Evolutionary conservation across 257 asterid species (phyloP), one percentile per base, ranked within the genome.

Genomic region (Coffea eugenioides): DNA sequence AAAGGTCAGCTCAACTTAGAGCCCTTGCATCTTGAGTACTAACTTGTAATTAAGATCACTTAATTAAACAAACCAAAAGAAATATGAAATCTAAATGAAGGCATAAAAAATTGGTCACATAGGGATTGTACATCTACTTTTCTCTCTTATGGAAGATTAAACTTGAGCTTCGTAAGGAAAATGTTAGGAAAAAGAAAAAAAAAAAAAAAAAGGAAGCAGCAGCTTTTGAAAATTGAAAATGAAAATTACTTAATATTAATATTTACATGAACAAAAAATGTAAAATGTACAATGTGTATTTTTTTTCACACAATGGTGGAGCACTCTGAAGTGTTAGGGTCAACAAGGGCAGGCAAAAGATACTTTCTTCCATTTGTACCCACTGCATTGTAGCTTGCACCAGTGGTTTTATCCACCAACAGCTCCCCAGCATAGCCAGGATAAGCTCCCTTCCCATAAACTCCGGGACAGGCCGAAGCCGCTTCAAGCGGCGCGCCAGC

Each of bases 371-470:
- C 86, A 1, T 61, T 85, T 52, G 65, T 77, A 54, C 88, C 86
- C 62, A 36, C 45, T 27, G 86, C 88, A 82, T 82, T 85, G 10
- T 80, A 82, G 77, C 86, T 85, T 15, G 84, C 84, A 39, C 86
- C 84, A 1, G 68, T 72, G 8, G 74, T 39, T 62, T 45, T 72
- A 45, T 82, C 82, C 41, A 65, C 45, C 76, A 77, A 43, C 27
- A 77, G 36, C 7, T 81, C 81, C 0, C 84, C 82, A n/a, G 83
- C 80, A 20, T 71, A 80, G 25, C 83, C 80, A 0, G 83, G 80
- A n/a, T 74, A 80, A 0, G 80, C 83, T 23, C 83, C 83, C 71
- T 80, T 80, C n/a, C 80, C 83, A 34, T 74, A 80, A 31, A 80
- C 45, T 34, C 83, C 83, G 0, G 81, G 68, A 11, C 84, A 79